Conservation (phyloP, 306 rosid species). For the Rubus parviflorus region DNA sequence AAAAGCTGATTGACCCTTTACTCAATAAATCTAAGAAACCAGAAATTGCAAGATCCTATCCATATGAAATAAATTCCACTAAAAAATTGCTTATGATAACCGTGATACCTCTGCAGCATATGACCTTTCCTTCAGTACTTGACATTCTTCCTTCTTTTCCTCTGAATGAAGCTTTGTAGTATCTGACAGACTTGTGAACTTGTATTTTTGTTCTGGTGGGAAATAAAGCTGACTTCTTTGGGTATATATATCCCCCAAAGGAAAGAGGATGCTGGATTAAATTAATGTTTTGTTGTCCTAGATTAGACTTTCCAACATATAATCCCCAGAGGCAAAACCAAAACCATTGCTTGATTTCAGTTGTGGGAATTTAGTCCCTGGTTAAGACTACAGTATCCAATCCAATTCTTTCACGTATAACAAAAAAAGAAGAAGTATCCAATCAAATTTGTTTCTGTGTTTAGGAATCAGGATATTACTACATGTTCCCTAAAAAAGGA, state of each 20-base stretch:
- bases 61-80: neutral
- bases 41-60: neutral
- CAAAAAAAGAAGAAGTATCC: neutral
- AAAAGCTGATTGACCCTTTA: neutral
- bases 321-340: neutral
- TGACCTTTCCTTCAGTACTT: conserved; percentile 32
- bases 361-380: neutral
- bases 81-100: neutral
- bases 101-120: conserved; percentile 33
- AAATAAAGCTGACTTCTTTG: neutral
- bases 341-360: conserved; percentile 9
- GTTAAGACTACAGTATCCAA: neutral
- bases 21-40: neutral
- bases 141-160: conserved; percentile 18
- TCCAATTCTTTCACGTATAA: neutral
- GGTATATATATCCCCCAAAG: neutral
- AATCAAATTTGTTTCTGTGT: neutral
- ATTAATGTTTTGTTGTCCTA: neutral
- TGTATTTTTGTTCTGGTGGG: neutral
- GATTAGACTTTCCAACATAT: neutral
- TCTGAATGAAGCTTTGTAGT: neutral
- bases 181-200: neutral
- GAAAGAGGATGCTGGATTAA: neutral
- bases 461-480: neutral
- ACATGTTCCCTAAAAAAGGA: neutral